These are phyloP conservation scores for Microcyclospora pomicola DNA, from an alignment of 2,329 filamentous ascomycete species.

Conservation along the genomic window DNA sequence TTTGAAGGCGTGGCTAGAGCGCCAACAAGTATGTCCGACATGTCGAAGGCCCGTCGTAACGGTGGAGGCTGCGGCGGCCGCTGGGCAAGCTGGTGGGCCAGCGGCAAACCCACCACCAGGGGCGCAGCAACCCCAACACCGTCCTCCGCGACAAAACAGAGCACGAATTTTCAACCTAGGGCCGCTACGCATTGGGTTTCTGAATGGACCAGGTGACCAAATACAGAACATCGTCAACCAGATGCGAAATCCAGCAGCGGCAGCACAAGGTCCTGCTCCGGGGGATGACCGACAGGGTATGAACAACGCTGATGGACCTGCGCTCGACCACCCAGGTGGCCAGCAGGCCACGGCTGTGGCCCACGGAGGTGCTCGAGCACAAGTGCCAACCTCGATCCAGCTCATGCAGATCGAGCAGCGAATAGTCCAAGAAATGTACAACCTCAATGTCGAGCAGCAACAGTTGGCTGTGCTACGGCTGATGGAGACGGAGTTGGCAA, in stretches of 20 bases:
- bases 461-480: slow-evolving; percentile 56
- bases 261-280: slow-evolving; percentile 2
- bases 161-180: slow-evolving; percentile 52
- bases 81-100: slow-evolving; percentile 1
- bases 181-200: slow-evolving; percentile 59
- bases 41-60: slow-evolving; percentile 63
- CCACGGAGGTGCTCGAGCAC: slow-evolving; percentile 4
- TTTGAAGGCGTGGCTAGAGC: slow-evolving; percentile 89
- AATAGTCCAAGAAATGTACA: slow-evolving; percentile 52
- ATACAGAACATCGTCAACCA: slow-evolving; percentile 30
- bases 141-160: slow-evolving; percentile 27
- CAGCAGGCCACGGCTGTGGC: background rate
- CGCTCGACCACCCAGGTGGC: slow-evolving; percentile 10
- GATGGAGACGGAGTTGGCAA: slow-evolving; percentile 52
- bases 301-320: slow-evolving; percentile 12
- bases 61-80: slow-evolving; percentile 8
- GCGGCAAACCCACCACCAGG: slow-evolving; percentile 5
- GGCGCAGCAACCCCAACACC: slow-evolving; percentile 19
- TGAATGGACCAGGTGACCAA: slow-evolving; percentile 37
- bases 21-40: slow-evolving; percentile 93
- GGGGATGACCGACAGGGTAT: slow-evolving; percentile 20
- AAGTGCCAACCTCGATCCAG: slow-evolving; percentile 40
- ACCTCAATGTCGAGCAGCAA: slow-evolving; percentile 48
- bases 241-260: slow-evolving; percentile 13
- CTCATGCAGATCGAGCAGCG: slow-evolving; percentile 54